A percentile compares a stretch with the other conserved stretches of the same genome.
Conservation (phyloP, 495 filamentous ascomycete genomes). For the Hypomontagnella monticulosa region DNA sequence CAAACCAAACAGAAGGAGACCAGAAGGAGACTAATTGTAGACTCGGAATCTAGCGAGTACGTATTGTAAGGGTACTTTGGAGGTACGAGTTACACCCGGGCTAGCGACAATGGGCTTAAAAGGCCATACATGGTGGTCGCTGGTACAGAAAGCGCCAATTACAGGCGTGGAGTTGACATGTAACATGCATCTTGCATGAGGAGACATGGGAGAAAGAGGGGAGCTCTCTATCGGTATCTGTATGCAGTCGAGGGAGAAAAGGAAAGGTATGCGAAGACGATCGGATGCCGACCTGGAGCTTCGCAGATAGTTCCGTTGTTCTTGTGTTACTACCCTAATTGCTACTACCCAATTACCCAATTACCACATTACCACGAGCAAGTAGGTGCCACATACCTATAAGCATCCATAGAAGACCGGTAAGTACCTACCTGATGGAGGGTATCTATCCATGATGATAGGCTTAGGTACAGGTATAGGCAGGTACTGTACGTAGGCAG, state of each 20-base stretch:
- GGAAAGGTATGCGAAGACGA: slow-evolving; percentile 31
- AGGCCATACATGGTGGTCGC: no score
- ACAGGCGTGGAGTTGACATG: neutral
- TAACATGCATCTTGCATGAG: slow-evolving; percentile 8
- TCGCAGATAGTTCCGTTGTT: slow-evolving; percentile 16
- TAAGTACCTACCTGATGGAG: no score
- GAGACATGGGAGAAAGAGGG: slow-evolving; percentile 3
- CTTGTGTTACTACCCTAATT: slow-evolving; percentile 30
- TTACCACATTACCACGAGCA: neutral
- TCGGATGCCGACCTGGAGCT: slow-evolving; percentile 36
- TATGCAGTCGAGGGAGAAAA: slow-evolving; percentile 17
- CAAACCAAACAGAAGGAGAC: slow-evolving; percentile 18
- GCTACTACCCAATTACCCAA: neutral
- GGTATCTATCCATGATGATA: no score
- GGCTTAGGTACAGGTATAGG: no score
- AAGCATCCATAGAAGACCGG: no score
- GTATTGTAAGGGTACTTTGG: neutral
- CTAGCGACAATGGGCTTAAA: neutral
- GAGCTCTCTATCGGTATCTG: slow-evolving; percentile 23
- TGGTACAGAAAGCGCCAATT: slow-evolving; percentile 2
- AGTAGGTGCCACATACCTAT: neutral
- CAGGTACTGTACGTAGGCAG: neutral
- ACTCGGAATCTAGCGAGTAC: slow-evolving; percentile 33
- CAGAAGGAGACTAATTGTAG: slow-evolving; percentile 19
- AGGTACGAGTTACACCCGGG: slow-evolving; percentile 8